These are phyloP conservation scores for Phytopythium oedochilum DNA, from an alignment of 352 stramenopile species.

Conservation along the genomic window DNA sequence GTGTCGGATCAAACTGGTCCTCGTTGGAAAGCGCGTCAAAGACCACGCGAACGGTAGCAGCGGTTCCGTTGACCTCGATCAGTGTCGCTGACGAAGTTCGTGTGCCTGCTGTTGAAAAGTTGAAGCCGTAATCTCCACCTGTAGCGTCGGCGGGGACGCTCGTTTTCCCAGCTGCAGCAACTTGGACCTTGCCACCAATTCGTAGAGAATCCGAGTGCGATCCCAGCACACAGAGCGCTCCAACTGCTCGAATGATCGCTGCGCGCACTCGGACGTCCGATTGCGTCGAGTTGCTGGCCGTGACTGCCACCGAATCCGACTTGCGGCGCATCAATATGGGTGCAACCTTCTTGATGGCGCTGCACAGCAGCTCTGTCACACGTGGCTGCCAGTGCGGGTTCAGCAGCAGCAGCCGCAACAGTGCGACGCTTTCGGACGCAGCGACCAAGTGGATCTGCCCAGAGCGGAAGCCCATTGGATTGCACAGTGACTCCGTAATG, in stretches of 20 bases:
- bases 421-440: constrained; percentile 77
- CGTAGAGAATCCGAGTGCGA: constrained; percentile 83
- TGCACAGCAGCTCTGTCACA: constrained; percentile 63
- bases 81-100: constrained; percentile 62
- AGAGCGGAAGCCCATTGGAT: constrained; percentile 74
- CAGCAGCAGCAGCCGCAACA: constrained; percentile 69
- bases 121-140: constrained; percentile 41
- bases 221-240: constrained; percentile 75
- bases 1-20: constrained; percentile 61
- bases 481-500: constrained; percentile 74
- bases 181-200: constrained; percentile 70
- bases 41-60: constrained; percentile 69
- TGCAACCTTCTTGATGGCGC: constrained; percentile 68
- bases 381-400: constrained; percentile 55
- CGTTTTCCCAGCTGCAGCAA: constrained; percentile 32
- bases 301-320: constrained; percentile 9
- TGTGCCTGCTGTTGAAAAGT: constrained; percentile 25
- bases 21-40: constrained; percentile 59
- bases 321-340: constrained; percentile 51
- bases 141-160: constrained; percentile 8
- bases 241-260: constrained; percentile 75
- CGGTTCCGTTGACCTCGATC: constrained; percentile 62
- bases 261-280: constrained; percentile 66
- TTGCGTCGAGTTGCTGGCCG: constrained; percentile 7
- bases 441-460: constrained; percentile 75